Conservation (phyloP, 75 land plant genomes). For the Adiantum capillusveneris region DNA sequence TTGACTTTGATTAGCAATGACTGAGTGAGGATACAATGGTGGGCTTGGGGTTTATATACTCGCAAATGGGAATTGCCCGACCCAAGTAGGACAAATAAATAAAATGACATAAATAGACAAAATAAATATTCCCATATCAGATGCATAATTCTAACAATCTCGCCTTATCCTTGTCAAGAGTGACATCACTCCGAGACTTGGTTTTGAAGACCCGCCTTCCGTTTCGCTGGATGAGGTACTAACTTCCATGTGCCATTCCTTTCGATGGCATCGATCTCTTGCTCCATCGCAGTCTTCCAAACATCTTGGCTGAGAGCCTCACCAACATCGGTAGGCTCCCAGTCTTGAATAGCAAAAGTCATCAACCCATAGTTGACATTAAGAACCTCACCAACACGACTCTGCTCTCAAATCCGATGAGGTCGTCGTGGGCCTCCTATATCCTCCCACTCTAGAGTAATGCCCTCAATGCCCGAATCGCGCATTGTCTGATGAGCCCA, state of each 20-base stretch:
- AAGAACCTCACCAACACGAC: background rate
- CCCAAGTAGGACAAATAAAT: no score
- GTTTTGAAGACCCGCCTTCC: no score
- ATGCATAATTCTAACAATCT: no score
- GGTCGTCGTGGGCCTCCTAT: background rate
- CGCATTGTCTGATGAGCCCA: background rate
- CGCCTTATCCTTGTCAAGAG: no score
- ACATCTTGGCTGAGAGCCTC: background rate
- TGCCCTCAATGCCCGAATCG: background rate
- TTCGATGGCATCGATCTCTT: background rate
- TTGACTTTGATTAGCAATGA: no score
- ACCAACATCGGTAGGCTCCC: background rate
- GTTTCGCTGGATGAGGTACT: background rate
- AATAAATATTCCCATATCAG: no score
- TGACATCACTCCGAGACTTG: no score
- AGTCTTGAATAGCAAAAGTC: background rate
- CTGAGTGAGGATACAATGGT: no score
- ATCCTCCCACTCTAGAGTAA: background rate
- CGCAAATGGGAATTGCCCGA: no score
- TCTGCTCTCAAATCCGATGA: conserved; percentile 1
- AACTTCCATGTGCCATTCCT: background rate
- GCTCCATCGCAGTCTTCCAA: background rate
- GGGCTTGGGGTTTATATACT: no score
- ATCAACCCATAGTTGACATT: conserved; percentile 1
- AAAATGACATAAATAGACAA: no score